Evolutionary conservation across 345 rosid species (phyloP).

Genomic region (Syzygium grande): DNA sequence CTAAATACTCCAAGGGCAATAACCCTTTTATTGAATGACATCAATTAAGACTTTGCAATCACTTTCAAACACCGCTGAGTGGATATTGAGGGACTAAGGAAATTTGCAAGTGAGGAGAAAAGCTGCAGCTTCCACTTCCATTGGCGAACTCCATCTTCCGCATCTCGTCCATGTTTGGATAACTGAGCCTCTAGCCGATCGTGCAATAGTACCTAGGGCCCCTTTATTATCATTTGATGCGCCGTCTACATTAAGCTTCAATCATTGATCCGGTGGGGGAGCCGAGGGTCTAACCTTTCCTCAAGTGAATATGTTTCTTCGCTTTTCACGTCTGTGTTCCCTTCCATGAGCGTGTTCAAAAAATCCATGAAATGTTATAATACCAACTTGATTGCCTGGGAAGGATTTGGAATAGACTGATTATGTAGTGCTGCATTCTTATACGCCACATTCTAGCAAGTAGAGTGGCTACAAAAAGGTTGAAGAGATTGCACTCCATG

Average conservation of each 20-base stretch:
- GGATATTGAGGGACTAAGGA: not conserved
- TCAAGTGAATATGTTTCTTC: not conserved
- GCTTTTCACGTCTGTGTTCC: not conserved
- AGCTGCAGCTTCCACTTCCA: not conserved
- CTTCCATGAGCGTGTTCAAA: not conserved
- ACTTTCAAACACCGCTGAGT: not conserved
- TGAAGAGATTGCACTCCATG: not conserved
- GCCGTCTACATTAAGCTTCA: not conserved
- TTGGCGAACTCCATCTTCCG: not conserved
- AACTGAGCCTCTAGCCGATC: not conserved
- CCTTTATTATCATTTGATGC: not conserved
- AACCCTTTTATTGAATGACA: not conserved
- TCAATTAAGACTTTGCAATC: not conserved
- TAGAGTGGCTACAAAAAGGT: not conserved
- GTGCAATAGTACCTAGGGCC: not conserved
- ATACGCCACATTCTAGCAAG: not conserved
- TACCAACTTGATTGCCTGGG: not conserved
- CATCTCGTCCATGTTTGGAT: not conserved
- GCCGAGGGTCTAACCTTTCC: not conserved
- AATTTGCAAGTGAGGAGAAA: not conserved
- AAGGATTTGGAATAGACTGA: not conserved
- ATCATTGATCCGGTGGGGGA: not conserved
- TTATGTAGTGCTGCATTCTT: not conserved
- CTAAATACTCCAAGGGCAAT: not conserved
- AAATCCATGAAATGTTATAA: not conserved